phyloP scores from a whole-genome alignment of 1,139 yeast genomes.

The Candida tropicalis region DNA sequence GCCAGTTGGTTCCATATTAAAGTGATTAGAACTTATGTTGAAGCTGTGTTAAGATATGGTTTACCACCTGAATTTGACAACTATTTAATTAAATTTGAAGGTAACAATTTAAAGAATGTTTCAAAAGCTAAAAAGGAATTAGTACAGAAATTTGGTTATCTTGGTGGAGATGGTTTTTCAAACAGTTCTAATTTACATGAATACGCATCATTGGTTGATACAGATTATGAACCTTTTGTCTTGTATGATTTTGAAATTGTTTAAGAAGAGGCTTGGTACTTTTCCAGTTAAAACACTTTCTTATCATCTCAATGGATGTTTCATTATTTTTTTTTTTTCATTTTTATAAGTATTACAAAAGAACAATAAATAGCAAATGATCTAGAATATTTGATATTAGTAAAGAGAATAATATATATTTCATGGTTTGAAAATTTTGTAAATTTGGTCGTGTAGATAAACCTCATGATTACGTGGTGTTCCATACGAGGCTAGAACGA shows the following conservation, averaged over 20 bases:
- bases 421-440: no score
- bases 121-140: constrained; percentile 69
- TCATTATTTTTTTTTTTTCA: no score
- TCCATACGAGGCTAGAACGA: neutral
- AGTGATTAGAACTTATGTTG: constrained; percentile 56
- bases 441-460: no score
- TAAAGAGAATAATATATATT: no score
- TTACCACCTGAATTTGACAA: constrained; percentile 90
- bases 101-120: constrained; percentile 40
- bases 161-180: constrained; percentile 88
- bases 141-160: constrained; percentile 75
- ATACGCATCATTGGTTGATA: constrained; percentile 88
- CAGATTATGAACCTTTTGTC: constrained; percentile 96
- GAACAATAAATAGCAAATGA: no score
- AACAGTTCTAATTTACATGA: constrained; percentile 70
- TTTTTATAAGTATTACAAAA: no score
- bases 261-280: constrained; percentile 16
- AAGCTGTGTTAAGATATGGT: constrained; percentile 87
- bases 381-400: constrained; percentile 2
- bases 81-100: constrained; percentile 51
- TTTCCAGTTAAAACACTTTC: no score
- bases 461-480: no score
- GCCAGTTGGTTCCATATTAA: constrained; percentile 90
- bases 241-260: constrained; percentile 58
- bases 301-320: no score